Evolutionary conservation across 805 yeast species (phyloP).

Genomic region (Henningerozyma blattae): DNA sequence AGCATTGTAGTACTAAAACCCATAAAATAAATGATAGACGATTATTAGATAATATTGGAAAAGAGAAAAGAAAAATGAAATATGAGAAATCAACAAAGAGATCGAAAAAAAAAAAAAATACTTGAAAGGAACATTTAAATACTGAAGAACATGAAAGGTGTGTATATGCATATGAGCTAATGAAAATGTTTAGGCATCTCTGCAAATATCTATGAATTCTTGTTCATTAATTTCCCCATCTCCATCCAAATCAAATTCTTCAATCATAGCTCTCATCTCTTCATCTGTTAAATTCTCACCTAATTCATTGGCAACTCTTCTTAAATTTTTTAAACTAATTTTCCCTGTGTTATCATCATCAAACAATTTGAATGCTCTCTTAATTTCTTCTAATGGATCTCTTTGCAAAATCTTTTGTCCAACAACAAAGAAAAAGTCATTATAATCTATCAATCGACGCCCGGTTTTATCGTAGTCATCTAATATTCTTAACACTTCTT

Average conservation of each 20-base stretch:
- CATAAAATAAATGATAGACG: neutral
- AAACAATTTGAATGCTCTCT: conserved; percentile 78
- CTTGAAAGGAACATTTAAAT: neutral
- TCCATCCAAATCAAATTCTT: conserved; percentile 90
- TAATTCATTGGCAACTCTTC: conserved; percentile 82
- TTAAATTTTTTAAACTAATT: conserved; percentile 66
- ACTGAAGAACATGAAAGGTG: neutral
- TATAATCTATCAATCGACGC: conserved; percentile 59
- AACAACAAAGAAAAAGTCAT: conserved; percentile 61
- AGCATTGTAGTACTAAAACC: no score
- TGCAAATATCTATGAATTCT: conserved; percentile 81
- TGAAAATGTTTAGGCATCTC: conserved; percentile 49
- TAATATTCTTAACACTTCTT: conserved; percentile 63
- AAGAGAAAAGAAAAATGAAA: no score
- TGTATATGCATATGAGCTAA: neutral
- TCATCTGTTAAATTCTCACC: conserved; percentile 90
- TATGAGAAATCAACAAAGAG: neutral
- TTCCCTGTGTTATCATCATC: conserved; percentile 85
- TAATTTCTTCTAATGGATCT: conserved; percentile 88
- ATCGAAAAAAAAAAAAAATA: neutral
- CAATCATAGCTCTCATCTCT: conserved; percentile 92
- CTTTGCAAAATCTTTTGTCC: conserved; percentile 74
- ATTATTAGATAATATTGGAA: neutral
- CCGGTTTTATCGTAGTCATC: conserved; percentile 75
- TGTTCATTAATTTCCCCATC: conserved; percentile 91